Evolutionary conservation across 106 monocot species (phyloP).

Genomic region (Dendrobium nobile): DNA sequence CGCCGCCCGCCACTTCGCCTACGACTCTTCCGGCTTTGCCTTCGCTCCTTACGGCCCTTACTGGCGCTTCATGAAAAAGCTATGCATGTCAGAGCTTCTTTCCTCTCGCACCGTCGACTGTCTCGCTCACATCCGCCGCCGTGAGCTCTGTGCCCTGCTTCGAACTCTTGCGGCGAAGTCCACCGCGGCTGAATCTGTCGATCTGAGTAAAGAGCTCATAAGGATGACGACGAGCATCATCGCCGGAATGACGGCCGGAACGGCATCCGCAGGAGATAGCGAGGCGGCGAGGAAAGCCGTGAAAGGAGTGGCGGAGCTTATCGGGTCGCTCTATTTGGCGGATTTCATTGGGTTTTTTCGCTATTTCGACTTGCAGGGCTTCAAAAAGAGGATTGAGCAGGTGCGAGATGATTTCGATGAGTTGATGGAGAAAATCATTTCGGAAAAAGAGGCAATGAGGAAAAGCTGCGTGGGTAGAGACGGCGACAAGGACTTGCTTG

Average conservation of each 20-base stretch:
- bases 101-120: not conserved
- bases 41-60: slow-evolving; percentile 6
- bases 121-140: not conserved
- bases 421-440: not conserved
- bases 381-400: no score
- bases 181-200: no score
- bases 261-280: slow-evolving; percentile 7
- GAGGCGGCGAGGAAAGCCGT: slow-evolving; percentile 25
- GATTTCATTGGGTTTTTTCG: no score
- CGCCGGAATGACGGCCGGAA: not conserved
- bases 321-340: no score
- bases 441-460: not conserved
- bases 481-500: slow-evolving; percentile 25
- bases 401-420: not conserved
- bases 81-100: not conserved
- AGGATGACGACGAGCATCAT: not conserved
- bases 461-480: not conserved
- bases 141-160: slow-evolving; percentile 6
- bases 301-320: slow-evolving; percentile 14
- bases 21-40: not conserved
- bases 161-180: no score
- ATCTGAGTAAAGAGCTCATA: no score
- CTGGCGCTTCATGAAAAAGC: slow-evolving; percentile 6
- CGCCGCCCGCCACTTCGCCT: not conserved
- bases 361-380: no score